These are phyloP conservation scores for Salix arbutifolia DNA, from an alignment of 345 rosid species.

Conservation along the genomic window DNA sequence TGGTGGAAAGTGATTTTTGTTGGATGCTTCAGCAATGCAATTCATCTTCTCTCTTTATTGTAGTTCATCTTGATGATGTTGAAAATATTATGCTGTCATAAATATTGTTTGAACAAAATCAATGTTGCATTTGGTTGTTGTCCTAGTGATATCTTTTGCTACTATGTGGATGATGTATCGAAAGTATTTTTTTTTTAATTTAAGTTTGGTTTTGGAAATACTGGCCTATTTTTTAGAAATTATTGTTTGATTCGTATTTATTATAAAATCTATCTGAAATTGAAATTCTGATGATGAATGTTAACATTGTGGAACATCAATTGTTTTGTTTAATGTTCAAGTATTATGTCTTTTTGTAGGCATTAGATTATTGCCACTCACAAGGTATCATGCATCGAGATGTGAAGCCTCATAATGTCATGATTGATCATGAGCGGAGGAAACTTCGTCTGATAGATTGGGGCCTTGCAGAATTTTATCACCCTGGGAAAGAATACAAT, in stretches of 20 bases:
- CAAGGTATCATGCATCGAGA: slow-evolving; percentile 99
- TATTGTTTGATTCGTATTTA: background rate
- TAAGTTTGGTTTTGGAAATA: background rate
- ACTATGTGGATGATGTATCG: background rate
- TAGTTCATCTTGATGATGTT: background rate
- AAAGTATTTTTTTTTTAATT: background rate
- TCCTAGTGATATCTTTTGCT: background rate
- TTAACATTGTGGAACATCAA: background rate
- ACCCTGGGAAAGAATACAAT: slow-evolving; percentile 93
- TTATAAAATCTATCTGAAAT: background rate
- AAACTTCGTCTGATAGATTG: slow-evolving; percentile 95
- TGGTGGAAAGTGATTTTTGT: background rate
- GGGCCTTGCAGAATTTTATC: slow-evolving; percentile 98
- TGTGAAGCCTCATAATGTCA: slow-evolving; percentile 98
- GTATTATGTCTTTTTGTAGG: slow-evolving; percentile 41
- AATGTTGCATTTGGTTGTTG: background rate
- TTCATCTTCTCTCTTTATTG: background rate
- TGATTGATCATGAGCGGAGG: slow-evolving; percentile 96
- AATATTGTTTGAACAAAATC: background rate
- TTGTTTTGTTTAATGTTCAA: background rate
- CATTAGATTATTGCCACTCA: slow-evolving; percentile 94
- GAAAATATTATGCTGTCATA: background rate
- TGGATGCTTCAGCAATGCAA: background rate
- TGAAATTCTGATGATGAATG: background rate
- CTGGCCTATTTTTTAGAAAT: background rate